These are phyloP conservation scores for Blastobotrys persicus DNA, from an alignment of 1,139 yeast genomes.

Conservation along the genomic window DNA sequence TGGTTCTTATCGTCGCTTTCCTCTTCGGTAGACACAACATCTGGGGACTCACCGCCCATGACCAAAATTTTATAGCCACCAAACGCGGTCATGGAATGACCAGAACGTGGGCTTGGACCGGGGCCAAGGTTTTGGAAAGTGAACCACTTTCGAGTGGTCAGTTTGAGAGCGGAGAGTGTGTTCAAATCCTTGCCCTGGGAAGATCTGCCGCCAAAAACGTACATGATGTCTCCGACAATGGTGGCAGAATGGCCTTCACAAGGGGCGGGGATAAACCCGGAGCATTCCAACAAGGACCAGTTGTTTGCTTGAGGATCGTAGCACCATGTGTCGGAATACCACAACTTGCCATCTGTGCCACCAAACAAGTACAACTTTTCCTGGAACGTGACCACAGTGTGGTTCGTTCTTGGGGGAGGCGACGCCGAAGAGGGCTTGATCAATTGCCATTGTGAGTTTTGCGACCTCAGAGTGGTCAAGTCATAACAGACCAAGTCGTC, in stretches of 20 bases:
- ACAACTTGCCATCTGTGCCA: conserved; percentile 75
- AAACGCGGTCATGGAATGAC: conserved; percentile 85
- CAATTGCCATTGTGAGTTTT: conserved; percentile 80
- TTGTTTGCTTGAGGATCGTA: conserved; percentile 66
- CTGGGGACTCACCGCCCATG: conserved; percentile 79
- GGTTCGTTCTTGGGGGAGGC: conserved; percentile 87
- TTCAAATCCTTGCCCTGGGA: conserved; percentile 68
- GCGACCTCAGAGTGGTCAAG: conserved; percentile 79
- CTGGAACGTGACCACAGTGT: conserved; percentile 78
- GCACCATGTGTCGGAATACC: conserved; percentile 77
- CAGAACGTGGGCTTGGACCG: conserved; percentile 84
- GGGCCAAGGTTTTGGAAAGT: conserved; percentile 55
- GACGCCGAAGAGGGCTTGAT: conserved; percentile 52
- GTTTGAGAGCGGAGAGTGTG: conserved; percentile 71
- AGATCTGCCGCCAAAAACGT: conserved; percentile 88
- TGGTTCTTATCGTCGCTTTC: conserved; percentile 30
- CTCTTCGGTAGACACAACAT: conserved; percentile 27
- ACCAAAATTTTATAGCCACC: conserved; percentile 67
- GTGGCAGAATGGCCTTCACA: conserved; percentile 91
- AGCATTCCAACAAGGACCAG: conserved; percentile 55
- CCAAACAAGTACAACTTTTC: conserved; percentile 90
- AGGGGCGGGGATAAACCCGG: conserved; percentile 75
- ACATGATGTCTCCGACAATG: conserved; percentile 73
- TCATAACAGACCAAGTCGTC: conserved; percentile 86
- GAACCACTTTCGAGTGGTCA: conserved; percentile 71